These are phyloP conservation scores for Veloporphyrellus conicus DNA, from an alignment of 1,284 basidiomycete species.

Conservation along the genomic window DNA sequence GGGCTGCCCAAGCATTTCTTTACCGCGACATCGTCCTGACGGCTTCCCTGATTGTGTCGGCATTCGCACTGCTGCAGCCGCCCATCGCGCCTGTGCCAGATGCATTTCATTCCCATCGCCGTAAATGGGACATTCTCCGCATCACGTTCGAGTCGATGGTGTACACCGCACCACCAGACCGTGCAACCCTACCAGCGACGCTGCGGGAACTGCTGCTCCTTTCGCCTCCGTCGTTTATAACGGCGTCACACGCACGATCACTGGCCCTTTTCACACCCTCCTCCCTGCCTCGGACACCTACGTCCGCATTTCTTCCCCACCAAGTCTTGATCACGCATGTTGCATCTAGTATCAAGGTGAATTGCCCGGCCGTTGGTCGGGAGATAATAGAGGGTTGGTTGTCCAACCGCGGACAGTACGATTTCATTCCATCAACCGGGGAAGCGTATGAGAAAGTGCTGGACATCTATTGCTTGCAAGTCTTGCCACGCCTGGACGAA, in stretches of 20 bases:
- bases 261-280: constrained; percentile 61
- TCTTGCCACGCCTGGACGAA: constrained; percentile 65
- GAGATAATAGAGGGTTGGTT: constrained; percentile 75
- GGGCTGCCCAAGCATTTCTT: constrained; percentile 71
- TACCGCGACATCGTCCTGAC: constrained; percentile 64
- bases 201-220: constrained; percentile 51
- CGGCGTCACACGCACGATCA: constrained; percentile 58
- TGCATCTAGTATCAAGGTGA: constrained; percentile 63
- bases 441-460: constrained; percentile 68
- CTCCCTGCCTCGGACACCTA: constrained; percentile 35
- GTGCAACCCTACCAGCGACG: constrained; percentile 44
- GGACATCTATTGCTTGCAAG: constrained; percentile 67
- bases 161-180: constrained; percentile 52
- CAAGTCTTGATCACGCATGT: constrained; percentile 65
- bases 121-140: constrained; percentile 80
- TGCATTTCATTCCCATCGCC: constrained; percentile 49
- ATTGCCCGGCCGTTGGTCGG: constrained; percentile 55
- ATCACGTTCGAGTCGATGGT: constrained; percentile 75
- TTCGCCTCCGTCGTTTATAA: constrained; percentile 56
- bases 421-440: constrained; percentile 33
- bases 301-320: constrained; percentile 58
- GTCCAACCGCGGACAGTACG: constrained; percentile 43
- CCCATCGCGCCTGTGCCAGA: constrained; percentile 42
- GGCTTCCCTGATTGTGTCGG: constrained; percentile 60
- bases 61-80: constrained; percentile 56